Conservation (phyloP, 805 yeast species). For the Suhomyces kilbournensis region DNA sequence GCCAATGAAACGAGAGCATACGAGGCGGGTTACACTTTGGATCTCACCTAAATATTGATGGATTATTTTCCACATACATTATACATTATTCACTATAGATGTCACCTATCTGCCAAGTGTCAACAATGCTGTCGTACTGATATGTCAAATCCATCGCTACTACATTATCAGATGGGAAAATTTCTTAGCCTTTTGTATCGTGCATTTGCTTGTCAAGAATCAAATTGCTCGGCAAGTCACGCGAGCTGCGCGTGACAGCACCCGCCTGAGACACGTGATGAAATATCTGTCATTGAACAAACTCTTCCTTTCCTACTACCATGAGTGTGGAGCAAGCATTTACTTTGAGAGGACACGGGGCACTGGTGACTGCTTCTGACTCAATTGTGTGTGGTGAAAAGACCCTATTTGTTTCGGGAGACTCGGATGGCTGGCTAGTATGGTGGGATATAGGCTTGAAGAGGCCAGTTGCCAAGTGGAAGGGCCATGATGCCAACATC, state of each 20-base stretch:
- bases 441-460: conserved; percentile 63
- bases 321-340: conserved; percentile 10
- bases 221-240: not conserved
- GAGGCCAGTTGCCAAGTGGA: conserved; percentile 57
- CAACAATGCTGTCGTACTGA: not conserved
- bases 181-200: not conserved
- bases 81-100: no score
- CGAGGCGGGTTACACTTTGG: not conserved
- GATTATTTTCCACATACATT: no score
- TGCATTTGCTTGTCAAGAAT: not conserved
- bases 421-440: conserved; percentile 58
- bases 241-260: not conserved
- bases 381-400: not conserved
- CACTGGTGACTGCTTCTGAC: conserved; percentile 13
- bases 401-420: conserved; percentile 48
- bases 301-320: not conserved
- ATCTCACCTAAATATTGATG: no score
- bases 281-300: no score
- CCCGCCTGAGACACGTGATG: not conserved
- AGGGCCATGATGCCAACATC: conserved; percentile 54
- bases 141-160: not conserved
- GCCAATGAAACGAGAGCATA: not conserved
- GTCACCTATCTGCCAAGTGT: not conserved
- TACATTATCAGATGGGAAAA: not conserved
- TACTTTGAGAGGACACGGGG: conserved; percentile 21